Percentiles rank a stretch among this genome's conserved stretches.
phyloP scores from a whole-genome alignment of 441 rosid genomes.

The Pelargonium australe region DNA sequence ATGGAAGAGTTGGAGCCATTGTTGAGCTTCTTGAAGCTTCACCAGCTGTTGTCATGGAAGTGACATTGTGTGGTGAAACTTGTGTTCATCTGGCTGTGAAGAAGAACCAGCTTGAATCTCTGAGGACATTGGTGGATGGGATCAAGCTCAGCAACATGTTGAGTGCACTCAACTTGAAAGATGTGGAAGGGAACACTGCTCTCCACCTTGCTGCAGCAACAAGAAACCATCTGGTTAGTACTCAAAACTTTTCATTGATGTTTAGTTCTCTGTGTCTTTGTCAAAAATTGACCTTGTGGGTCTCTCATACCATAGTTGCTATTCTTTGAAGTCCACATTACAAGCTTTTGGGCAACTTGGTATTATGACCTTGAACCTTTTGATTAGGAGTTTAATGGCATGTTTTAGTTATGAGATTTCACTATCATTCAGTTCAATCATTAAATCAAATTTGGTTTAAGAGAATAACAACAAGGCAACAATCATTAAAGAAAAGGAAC shows the following conservation, averaged over 20 bases:
- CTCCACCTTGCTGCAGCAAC: conserved; percentile 12
- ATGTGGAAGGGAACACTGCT: conserved; percentile 10
- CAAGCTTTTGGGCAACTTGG: no score
- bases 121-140: conserved; percentile 9
- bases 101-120: conserved; percentile 12
- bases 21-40: background rate
- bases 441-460: background rate
- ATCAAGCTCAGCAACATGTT: background rate
- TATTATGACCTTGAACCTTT: background rate
- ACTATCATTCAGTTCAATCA: background rate
- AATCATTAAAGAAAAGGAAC: background rate
- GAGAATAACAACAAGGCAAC: background rate
- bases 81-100: conserved; percentile 13
- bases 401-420: background rate
- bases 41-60: background rate
- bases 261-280: no score
- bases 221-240: conserved; percentile 5
- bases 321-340: no score
- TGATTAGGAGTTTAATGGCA: background rate
- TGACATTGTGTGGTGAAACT: conserved; percentile 1
- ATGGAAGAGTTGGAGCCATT: conserved; percentile 9
- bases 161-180: background rate
- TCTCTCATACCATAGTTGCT: no score
- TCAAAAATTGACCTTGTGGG: no score
- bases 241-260: background rate